A percentile compares a stretch with the other conserved stretches of the same genome.
These are phyloP conservation scores for Ustilago nuda DNA, from an alignment of 1,284 basidiomycete species.

Conservation along the genomic window DNA sequence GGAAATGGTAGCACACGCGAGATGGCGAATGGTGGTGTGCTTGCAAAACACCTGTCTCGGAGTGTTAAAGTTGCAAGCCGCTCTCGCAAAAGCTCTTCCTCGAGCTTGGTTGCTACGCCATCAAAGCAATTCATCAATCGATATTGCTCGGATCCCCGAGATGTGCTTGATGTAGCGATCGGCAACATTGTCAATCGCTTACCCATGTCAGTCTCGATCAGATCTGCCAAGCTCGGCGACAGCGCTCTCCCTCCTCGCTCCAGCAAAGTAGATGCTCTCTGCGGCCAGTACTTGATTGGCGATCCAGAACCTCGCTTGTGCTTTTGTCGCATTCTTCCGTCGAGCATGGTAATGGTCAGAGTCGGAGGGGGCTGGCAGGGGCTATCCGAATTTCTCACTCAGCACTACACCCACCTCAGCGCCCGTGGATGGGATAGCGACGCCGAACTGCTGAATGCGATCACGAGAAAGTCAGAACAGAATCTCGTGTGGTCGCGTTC, in stretches of 20 bases:
- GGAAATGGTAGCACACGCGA: not conserved
- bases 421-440: not conserved
- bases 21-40: too few relatives aligned
- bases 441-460: not conserved
- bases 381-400: conserved; percentile 57
- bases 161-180: conserved; percentile 89
- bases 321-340: conserved; percentile 65
- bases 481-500: conserved; percentile 31
- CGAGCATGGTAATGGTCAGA: conserved; percentile 66
- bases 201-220: conserved; percentile 72
- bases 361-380: conserved; percentile 69
- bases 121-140: conserved; percentile 59
- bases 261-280: conserved; percentile 31
- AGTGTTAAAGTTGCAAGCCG: not conserved
- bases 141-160: conserved; percentile 86
- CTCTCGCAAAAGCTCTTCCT: conserved; percentile 7
- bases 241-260: not conserved
- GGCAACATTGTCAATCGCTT: conserved; percentile 89
- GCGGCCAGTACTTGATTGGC: conserved; percentile 64
- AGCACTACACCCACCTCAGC: conserved; percentile 46
- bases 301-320: conserved; percentile 63
- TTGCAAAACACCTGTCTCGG: too few relatives aligned
- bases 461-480: not conserved
- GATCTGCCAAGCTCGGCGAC: conserved; percentile 15
- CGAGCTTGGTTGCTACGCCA: conserved; percentile 8